Base-by-base conservation (phyloP, 1,284 basidiomycete genomes). In the Inonotus hispidus region DNA sequence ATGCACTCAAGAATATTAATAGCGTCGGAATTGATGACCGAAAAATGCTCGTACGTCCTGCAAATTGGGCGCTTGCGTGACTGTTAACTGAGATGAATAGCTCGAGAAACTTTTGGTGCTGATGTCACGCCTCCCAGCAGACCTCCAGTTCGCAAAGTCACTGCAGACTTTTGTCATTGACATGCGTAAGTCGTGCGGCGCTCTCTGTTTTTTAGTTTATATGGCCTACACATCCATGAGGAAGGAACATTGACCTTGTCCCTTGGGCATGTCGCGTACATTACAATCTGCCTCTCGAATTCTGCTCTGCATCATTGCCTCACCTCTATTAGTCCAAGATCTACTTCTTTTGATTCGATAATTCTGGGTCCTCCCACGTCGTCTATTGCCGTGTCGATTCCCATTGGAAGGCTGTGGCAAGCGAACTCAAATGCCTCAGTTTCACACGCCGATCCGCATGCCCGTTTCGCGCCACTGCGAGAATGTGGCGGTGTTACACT, bases 1-100 rank as follows among this genome's bases (percentile, higher is more conserved):
- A 90, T 67, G 80, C 80, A 7, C 47, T 82, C 3, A 68, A 68
- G 61, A 74, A 83, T 65, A 65, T 74, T 8, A 75, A 74, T 46
- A 74, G 73, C 1, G 67, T 70, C 0, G 82, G 79, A 25, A 71
- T 87, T 32, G 75, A 88, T 65, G 86, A 88, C 67, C 79, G 85
- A 62, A 71, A 79, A 46, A 70, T 85, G 65, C 68, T 87, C 68
- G 84, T 75, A 69, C 68, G 78, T 71, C 63, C 25, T 10, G 45
- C n/a, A 32, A 45, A 35, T 21, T 49, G 43, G 21, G 3, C 49
- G 13, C 50, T 46, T 53, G 5, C 13, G 47, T 23, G 27, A 25
- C 21, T 49, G 32, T 11, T 53, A 27, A 53, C 46, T n/a, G 8
- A 39, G 8, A 16, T n/a, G 27, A 1, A 11, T 53, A 85, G 83